phyloP scores from a whole-genome alignment of 2,329 filamentous ascomycete genomes.

The Cladophialophora yegresii region DNA sequence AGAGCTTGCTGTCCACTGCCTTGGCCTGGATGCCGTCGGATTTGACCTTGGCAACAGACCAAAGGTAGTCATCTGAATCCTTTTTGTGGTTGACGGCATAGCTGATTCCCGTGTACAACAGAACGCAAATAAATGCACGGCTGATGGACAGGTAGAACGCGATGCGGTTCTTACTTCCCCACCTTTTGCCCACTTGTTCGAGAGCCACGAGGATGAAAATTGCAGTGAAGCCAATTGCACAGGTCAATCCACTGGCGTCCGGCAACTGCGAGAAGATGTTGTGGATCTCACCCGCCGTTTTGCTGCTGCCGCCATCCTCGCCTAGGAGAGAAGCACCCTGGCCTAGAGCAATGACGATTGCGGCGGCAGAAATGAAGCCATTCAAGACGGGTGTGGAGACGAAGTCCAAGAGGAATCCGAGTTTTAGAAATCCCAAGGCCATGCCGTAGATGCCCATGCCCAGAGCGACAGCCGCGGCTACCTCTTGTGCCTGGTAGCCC shows the following conservation, averaged over 20 bases:
- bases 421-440: constrained; percentile 62
- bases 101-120: constrained; percentile 64
- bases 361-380: constrained; percentile 67
- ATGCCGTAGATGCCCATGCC: constrained; percentile 66
- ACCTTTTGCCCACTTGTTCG: constrained; percentile 61
- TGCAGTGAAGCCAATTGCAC: constrained; percentile 60
- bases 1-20: constrained; percentile 51
- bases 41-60: constrained; percentile 59
- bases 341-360: constrained; percentile 65
- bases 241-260: constrained; percentile 60
- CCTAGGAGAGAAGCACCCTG: constrained; percentile 65
- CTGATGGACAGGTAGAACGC: constrained; percentile 63
- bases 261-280: constrained; percentile 60
- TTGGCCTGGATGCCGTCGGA: constrained; percentile 57
- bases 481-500: constrained; percentile 57
- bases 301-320: constrained; percentile 52
- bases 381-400: constrained; percentile 65
- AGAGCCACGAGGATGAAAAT: constrained; percentile 60
- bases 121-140: constrained; percentile 61
- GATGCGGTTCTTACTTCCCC: constrained; percentile 59
- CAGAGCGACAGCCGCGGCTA: constrained; percentile 63
- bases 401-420: constrained; percentile 67
- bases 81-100: constrained; percentile 60
- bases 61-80: constrained; percentile 51
- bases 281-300: constrained; percentile 60